Evolutionary conservation across 1,284 basidiomycete species (phyloP).

Genomic region (Apiotrichum gracile): DNA sequence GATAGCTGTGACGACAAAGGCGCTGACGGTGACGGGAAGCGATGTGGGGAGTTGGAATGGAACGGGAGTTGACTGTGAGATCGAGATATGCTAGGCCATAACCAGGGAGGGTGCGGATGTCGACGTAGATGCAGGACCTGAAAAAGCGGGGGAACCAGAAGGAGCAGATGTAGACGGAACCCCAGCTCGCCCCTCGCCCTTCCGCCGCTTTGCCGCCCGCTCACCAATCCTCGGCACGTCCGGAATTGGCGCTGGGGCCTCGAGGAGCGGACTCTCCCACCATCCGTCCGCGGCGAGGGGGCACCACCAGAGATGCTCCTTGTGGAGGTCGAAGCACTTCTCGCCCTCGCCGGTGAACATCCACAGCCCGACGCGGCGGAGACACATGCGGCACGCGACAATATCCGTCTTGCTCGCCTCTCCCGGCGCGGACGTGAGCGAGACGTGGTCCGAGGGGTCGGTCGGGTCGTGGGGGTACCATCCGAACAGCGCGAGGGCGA

Average conservation of each 20-base stretch:
- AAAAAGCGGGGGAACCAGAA: neutral
- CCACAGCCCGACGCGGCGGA: conserved; percentile 36
- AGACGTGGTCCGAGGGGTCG: conserved; percentile 5
- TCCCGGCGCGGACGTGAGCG: neutral
- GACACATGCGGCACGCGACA: conserved; percentile 31
- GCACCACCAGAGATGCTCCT: conserved; percentile 37
- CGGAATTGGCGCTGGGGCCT: neutral
- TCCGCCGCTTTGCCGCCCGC: conserved; percentile 8
- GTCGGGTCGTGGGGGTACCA: conserved; percentile 39
- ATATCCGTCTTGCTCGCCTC: conserved; percentile 24
- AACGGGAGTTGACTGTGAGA: too few species aligned
- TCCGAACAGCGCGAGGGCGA: conserved; percentile 29
- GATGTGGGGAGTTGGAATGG: too few species aligned
- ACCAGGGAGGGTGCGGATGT: too few species aligned
- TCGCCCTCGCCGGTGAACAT: conserved; percentile 11
- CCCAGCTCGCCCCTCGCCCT: too few species aligned
- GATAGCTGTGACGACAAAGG: too few species aligned
- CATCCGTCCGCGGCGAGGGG: conserved; percentile 26
- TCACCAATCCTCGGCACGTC: neutral
- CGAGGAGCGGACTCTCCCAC: conserved; percentile 15
- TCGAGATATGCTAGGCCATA: too few species aligned
- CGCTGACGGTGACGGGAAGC: too few species aligned
- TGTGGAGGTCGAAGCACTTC: conserved; percentile 23
- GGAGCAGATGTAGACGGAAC: too few species aligned
- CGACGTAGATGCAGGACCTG: too few species aligned